phyloP scores from a whole-genome alignment of 306 rosid genomes.

The Cicer cuneatum region DNA sequence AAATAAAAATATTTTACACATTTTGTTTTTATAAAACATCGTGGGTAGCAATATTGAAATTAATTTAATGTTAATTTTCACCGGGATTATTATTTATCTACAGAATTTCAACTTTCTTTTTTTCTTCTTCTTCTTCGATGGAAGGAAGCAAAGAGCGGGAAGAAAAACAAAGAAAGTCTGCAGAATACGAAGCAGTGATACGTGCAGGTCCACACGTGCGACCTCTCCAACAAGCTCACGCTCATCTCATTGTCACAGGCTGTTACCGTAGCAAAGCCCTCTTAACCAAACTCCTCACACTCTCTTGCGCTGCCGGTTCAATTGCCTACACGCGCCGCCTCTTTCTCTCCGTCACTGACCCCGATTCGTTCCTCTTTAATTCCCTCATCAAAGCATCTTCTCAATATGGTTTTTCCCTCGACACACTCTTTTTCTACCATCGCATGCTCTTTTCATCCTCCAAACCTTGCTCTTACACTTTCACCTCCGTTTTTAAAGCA shows the following conservation, averaged over 20 bases:
- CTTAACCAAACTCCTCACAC: conserved; percentile 76
- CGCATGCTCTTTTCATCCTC: conserved; percentile 61
- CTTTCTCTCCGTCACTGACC: conserved; percentile 56
- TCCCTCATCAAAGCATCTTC: conserved; percentile 73
- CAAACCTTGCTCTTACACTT: conserved; percentile 70
- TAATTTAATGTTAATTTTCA: too few relatives aligned
- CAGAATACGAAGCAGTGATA: conserved; percentile 63
- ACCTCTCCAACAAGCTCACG: conserved; percentile 75
- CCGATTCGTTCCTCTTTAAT: conserved; percentile 76
- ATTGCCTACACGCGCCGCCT: conserved; percentile 68
- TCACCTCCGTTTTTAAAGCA: conserved; percentile 87
- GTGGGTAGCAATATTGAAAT: too few relatives aligned
- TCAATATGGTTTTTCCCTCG: conserved; percentile 59
- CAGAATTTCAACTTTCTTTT: too few relatives aligned
- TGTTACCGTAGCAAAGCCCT: conserved; percentile 67
- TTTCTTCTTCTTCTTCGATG: conserved; percentile 36
- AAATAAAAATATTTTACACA: too few relatives aligned
- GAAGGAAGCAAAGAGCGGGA: conserved; percentile 44
- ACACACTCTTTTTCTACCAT: conserved; percentile 65
- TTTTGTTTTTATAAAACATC: too few relatives aligned
- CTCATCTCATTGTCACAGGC: conserved; percentile 72
- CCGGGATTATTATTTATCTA: too few relatives aligned
- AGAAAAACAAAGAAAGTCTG: conserved; percentile 48
- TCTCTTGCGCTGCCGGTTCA: conserved; percentile 76
- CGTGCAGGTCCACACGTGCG: conserved; percentile 68